phyloP scores from a whole-genome alignment of 805 yeast species.

The Starmera caribaea region DNA sequence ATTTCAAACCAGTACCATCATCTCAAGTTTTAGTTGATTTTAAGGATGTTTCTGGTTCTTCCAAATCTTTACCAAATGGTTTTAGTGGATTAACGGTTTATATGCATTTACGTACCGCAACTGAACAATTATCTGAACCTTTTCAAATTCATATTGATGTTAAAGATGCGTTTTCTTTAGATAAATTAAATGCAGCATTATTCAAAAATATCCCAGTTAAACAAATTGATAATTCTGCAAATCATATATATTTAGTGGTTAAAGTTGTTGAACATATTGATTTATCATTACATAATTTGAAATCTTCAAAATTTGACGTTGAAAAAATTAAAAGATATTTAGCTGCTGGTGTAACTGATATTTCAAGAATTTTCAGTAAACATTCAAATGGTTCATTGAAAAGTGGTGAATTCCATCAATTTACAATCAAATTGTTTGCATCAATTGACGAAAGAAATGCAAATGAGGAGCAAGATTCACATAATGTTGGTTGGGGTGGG shows the following conservation, averaged over 20 bases:
- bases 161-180: conserved; percentile 47
- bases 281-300: conserved; percentile 19
- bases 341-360: conserved; percentile 83
- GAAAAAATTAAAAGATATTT: conserved; percentile 60
- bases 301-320: conserved; percentile 14
- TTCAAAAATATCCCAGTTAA: conserved; percentile 67
- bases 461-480: conserved; percentile 25
- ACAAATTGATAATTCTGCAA: conserved; percentile 39
- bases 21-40: conserved; percentile 69
- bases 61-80: conserved; percentile 53
- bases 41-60: conserved; percentile 56
- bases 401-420: conserved; percentile 59
- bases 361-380: conserved; percentile 65
- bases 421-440: conserved; percentile 62
- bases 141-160: conserved; percentile 59
- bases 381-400: conserved; percentile 44
- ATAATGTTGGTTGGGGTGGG: conserved; percentile 77
- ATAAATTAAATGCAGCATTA: conserved; percentile 68
- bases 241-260: conserved; percentile 68
- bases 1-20: conserved; percentile 37
- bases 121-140: conserved; percentile 65
- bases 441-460: conserved; percentile 40
- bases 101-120: conserved; percentile 56
- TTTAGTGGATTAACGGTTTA: conserved; percentile 65
- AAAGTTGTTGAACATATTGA: conserved; percentile 62